A percentile compares a stretch with the other conserved stretches of the same genome.
These are phyloP conservation scores for Macrophomina pseudophaseolina DNA, from an alignment of 2,329 filamentous ascomycete species.

Conservation along the genomic window DNA sequence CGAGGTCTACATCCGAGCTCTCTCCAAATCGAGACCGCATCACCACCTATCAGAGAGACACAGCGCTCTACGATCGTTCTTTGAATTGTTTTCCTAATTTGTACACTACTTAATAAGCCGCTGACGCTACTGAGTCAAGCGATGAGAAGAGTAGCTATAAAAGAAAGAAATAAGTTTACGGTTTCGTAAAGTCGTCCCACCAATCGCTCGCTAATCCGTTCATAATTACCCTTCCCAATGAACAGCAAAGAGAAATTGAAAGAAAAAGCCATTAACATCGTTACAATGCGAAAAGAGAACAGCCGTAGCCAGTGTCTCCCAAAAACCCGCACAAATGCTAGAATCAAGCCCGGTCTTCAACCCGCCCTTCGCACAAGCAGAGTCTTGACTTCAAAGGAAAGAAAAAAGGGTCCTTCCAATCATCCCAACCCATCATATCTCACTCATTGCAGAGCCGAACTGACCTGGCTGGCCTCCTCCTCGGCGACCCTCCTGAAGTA, in stretches of 20 bases:
- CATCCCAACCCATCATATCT: background rate
- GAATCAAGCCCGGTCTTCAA: background rate
- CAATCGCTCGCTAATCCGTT: background rate
- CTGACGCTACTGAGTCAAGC: constrained; percentile 1
- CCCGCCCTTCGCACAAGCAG: background rate
- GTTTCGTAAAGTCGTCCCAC: constrained; percentile 10
- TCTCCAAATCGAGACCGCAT: no score
- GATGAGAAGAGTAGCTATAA: background rate
- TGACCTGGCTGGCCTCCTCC: constrained; percentile 36
- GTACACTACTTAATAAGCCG: no score
- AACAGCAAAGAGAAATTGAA: background rate
- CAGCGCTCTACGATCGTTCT: no score
- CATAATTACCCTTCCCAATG: background rate
- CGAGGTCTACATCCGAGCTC: no score
- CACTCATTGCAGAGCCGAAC: constrained; percentile 11
- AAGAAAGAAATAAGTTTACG: background rate
- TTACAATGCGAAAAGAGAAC: background rate
- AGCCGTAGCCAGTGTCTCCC: constrained; percentile 17
- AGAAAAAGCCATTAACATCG: constrained; percentile 9
- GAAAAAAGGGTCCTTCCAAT: background rate
- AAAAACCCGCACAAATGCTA: background rate
- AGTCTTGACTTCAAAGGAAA: background rate
- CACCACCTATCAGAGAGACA: no score
- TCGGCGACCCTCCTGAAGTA: constrained; percentile 44
- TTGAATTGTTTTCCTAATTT: no score